Conservation (phyloP, 2,329 filamentous ascomycete genomes). For the Nannizzia gypsea region DNA sequence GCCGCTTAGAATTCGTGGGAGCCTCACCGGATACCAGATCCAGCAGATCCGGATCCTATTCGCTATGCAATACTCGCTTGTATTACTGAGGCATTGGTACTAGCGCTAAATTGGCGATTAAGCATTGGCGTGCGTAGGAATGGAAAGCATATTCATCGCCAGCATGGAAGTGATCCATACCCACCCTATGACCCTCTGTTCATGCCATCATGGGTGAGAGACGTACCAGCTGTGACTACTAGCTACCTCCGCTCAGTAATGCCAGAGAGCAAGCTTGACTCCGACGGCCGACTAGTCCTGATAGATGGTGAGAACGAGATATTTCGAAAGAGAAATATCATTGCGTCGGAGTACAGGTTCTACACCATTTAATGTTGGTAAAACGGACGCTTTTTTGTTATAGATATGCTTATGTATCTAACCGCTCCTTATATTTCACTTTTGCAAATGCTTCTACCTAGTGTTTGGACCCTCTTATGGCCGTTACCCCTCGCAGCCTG, state of each 20-base stretch:
- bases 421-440: too few relatives aligned
- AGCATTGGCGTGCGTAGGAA: conserved; percentile 16
- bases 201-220: conserved; percentile 14
- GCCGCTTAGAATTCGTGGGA: conserved; percentile 15
- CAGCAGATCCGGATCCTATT: conserved; percentile 19
- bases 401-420: too few relatives aligned
- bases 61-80: conserved; percentile 21
- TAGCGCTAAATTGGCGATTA: conserved; percentile 20
- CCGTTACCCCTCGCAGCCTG: too few relatives aligned
- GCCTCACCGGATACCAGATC: conserved; percentile 19
- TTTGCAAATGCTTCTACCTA: too few relatives aligned
- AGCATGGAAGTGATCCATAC: conserved; percentile 9
- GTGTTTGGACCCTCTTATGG: too few relatives aligned
- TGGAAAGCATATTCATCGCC: conserved; percentile 12
- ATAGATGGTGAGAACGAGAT: conserved; percentile 9
- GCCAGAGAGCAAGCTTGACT: conserved; percentile 15
- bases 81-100: conserved; percentile 16
- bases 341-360: conserved; percentile 9
- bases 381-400: too few relatives aligned
- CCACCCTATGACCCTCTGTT: conserved; percentile 11
- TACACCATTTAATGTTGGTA: conserved; percentile 11
- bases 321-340: conserved; percentile 11
- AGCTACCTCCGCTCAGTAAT: conserved; percentile 14
- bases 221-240: conserved; percentile 12
- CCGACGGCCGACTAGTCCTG: conserved; percentile 19